A percentile compares a stretch with the other conserved stretches of the same genome.
Evolutionary conservation across 176 grass and related monocot species (phyloP).

Genomic region (Rhynchospora tenuis): DNA sequence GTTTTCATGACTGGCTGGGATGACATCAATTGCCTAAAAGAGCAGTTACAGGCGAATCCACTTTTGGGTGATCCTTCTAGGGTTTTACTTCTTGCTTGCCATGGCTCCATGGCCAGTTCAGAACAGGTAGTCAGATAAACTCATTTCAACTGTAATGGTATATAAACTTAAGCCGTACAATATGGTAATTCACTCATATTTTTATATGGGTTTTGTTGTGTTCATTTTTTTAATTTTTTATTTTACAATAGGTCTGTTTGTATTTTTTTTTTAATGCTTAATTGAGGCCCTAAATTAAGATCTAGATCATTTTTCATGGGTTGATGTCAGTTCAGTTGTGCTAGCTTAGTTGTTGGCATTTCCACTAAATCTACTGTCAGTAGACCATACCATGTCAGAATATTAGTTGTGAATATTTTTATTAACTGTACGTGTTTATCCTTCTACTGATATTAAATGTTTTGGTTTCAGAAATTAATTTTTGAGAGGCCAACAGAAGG

Average conservation of each 20-base stretch:
- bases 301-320: background rate
- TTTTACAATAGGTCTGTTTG: background rate
- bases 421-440: background rate
- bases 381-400: background rate
- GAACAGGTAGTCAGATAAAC: conserved; percentile 60
- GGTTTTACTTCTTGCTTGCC: conserved; percentile 92
- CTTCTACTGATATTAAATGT: background rate
- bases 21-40: conserved; percentile 96
- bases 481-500: conserved; percentile 81
- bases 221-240: background rate
- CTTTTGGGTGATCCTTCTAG: conserved; percentile 83
- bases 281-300: background rate
- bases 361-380: background rate
- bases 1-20: conserved; percentile 99
- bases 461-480: conserved; percentile 70
- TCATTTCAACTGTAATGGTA: background rate
- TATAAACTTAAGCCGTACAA: background rate
- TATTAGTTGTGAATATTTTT: background rate
- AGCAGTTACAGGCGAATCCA: conserved; percentile 88
- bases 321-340: background rate
- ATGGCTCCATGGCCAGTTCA: conserved; percentile 91
- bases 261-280: background rate
- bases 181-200: background rate
- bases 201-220: background rate
- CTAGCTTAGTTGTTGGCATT: background rate